Conservation (phyloP, 108 stramenopile species). For the Nitzschia sp. region DNA sequence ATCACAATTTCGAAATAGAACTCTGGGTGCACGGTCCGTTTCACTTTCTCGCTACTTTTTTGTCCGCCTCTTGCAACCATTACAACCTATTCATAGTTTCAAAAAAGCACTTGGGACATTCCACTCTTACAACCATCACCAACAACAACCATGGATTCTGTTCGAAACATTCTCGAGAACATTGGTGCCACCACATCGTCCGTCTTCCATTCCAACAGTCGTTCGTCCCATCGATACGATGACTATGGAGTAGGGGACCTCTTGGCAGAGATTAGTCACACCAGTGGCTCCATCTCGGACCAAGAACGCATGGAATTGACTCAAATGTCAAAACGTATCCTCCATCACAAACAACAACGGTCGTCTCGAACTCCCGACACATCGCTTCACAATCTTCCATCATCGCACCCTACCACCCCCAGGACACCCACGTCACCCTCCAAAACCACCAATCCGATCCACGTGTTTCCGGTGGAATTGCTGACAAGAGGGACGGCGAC, state of each 20-base stretch:
- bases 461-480: no score
- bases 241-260: slow-evolving; percentile 30
- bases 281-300: slow-evolving; percentile 3
- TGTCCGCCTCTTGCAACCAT: no score
- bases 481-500: no score
- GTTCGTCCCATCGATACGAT: background rate
- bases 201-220: no score
- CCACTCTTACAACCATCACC: no score
- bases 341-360: slow-evolving; percentile 4
- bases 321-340: slow-evolving; percentile 24
- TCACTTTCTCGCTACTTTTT: no score
- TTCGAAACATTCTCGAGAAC: background rate
- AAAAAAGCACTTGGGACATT: no score
- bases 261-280: slow-evolving; percentile 22
- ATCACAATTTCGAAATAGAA: no score
- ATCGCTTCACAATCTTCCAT: background rate
- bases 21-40: no score
- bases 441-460: background rate
- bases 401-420: no score
- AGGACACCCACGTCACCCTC: background rate
- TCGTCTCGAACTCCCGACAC: background rate
- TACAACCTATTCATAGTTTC: no score
- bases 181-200: background rate
- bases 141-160: no score
- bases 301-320: slow-evolving; percentile 23